Base-by-base conservation (phyloP, 169 alveolate genomes). In the Eimeria necatrix region DNA sequence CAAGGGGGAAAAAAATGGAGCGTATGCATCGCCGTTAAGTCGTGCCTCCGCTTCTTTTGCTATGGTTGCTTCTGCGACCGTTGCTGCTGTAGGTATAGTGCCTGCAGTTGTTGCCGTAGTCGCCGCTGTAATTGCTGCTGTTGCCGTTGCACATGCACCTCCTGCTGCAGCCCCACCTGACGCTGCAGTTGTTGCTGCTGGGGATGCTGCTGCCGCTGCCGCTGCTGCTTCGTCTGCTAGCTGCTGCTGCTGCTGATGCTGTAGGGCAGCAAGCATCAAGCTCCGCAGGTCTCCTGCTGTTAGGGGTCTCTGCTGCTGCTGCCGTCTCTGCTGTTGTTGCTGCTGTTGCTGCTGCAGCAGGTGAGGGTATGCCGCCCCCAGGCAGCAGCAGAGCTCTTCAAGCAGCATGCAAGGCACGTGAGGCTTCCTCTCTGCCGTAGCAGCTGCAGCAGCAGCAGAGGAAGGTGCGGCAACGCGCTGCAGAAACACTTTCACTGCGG, bases 391-490 rank as follows among this genome's bases (percentile, higher is more conserved):
- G 78, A 84, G 59, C 53, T 84, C 92, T 20, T 84, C 68, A 16
- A 84, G 92, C 18, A 84, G 59, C 12, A 84, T 4, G 22, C 92
- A 84, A 6, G 92, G 92, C 22, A 84, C 24, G n/a, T n/a, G 41
- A 22, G 59, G 80, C 48, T 22, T 22, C 1, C 80, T 22, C 80
- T 9, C 41, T 59, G 10, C 78, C 41, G 18, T 46, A 3, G 24
- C 22, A 10, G 78, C 78, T 10, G 60, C 80, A 24, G 56, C 32
- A 22, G 51, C 59, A 12, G 73, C 91, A 12, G 24, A 6, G 32
- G 48, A 22, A 9, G 48, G 41, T 12, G 78, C 74, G 48, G 92
- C 92, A 24, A 53, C 14, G 53, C 64, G 74, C 26, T 70, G 74
- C 22, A 84, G 24, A 59, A 56, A 84, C 5, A 46, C 59, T 4